Evolutionary conservation across 805 yeast species (phyloP).

Genomic region (Hanseniaspora clermontiae): DNA sequence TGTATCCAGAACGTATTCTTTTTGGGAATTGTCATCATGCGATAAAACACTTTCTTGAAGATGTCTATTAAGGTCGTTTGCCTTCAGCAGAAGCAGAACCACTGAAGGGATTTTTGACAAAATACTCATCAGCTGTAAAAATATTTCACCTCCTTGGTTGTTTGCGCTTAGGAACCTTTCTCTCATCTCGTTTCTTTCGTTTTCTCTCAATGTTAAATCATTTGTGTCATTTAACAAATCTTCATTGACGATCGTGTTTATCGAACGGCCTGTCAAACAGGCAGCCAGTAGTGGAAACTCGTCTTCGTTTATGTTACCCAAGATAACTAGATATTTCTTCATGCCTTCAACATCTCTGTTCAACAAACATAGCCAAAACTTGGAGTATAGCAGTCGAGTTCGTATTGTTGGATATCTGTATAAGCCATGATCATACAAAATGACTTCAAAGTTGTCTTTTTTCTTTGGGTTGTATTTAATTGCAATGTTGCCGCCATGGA

Average conservation of each 20-base stretch:
- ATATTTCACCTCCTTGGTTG: slow-evolving; percentile 34
- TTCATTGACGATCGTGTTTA: slow-evolving; percentile 55
- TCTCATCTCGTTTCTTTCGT: slow-evolving; percentile 61
- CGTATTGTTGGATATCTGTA: slow-evolving; percentile 71
- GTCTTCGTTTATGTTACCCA: slow-evolving; percentile 66
- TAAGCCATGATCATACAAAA: slow-evolving; percentile 88
- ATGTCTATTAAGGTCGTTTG: slow-evolving; percentile 84
- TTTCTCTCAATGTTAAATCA: slow-evolving; percentile 36
- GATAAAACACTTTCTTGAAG: slow-evolving; percentile 58
- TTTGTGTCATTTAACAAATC: slow-evolving; percentile 31
- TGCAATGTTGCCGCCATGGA: slow-evolving; percentile 94
- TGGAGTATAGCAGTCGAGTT: slow-evolving; percentile 72
- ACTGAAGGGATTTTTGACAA: slow-evolving; percentile 71
- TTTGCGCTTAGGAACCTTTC: slow-evolving; percentile 36
- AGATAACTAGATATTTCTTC: slow-evolving; percentile 59
- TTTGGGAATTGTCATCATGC: neutral
- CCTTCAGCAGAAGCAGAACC: slow-evolving; percentile 74
- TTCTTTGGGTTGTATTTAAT: slow-evolving; percentile 33
- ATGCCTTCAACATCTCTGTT: slow-evolving; percentile 55
- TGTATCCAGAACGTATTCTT: slow-evolving; percentile 1
- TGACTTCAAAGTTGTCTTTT: slow-evolving; percentile 71
- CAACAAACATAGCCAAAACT: slow-evolving; percentile 81
- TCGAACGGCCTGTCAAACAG: slow-evolving; percentile 90
- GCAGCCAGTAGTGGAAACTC: slow-evolving; percentile 80
- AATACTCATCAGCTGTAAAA: slow-evolving; percentile 67